phyloP scores from a whole-genome alignment of 2,329 filamentous ascomycete species.

The Calonectria fujianensis region DNA sequence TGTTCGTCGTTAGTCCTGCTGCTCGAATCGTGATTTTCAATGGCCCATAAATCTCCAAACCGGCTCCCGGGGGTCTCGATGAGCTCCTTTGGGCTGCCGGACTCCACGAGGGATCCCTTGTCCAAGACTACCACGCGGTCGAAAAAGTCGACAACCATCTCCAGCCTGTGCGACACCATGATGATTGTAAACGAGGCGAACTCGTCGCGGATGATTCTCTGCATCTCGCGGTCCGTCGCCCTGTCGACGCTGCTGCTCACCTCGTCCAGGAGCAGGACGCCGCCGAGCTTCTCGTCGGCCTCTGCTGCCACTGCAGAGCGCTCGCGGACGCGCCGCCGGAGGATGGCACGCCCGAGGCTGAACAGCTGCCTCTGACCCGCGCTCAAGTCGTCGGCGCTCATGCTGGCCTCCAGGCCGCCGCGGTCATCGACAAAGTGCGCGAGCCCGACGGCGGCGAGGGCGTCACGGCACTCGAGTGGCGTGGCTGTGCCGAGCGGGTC shows the following conservation, averaged over 20 bases:
- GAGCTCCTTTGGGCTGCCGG: constrained; percentile 51
- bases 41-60: constrained; percentile 59
- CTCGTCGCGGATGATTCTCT: constrained; percentile 62
- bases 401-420: constrained; percentile 59
- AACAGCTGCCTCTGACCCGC: constrained; percentile 80
- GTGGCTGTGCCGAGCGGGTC: constrained; percentile 62
- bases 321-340: constrained; percentile 60
- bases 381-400: constrained; percentile 70
- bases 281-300: constrained; percentile 47
- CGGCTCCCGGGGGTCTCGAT: constrained; percentile 52
- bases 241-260: constrained; percentile 65
- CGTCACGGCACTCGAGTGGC: constrained; percentile 58
- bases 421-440: constrained; percentile 57
- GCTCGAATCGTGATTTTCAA: constrained; percentile 42
- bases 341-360: constrained; percentile 75
- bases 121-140: constrained; percentile 71
- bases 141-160: constrained; percentile 71
- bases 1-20: neutral
- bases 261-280: constrained; percentile 65
- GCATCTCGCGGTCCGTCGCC: constrained; percentile 65
- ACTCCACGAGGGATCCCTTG: constrained; percentile 67
- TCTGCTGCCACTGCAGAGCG: constrained; percentile 8
- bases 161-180: constrained; percentile 67
- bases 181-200: constrained; percentile 71
- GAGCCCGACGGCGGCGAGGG: constrained; percentile 61